phyloP scores from a whole-genome alignment of 495 filamentous ascomycete genomes.

The Cudoniella acicularis region DNA sequence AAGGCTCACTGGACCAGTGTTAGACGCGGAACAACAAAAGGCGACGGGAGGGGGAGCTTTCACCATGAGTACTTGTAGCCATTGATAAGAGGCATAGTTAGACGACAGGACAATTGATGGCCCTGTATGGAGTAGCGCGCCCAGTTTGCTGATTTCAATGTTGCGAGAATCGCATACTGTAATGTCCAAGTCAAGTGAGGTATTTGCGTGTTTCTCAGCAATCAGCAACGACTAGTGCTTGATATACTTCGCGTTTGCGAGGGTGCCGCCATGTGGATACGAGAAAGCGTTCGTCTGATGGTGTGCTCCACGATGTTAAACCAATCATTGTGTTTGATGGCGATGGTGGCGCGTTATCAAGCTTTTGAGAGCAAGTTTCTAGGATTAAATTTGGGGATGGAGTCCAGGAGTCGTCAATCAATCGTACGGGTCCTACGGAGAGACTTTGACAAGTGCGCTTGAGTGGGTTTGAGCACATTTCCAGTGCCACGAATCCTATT shows the following conservation, averaged over 20 bases:
- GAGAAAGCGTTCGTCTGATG: neutral
- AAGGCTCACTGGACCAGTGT: slow-evolving; percentile 46
- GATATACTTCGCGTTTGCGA: neutral
- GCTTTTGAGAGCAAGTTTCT: neutral
- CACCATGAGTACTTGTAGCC: slow-evolving; percentile 26
- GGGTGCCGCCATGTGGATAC: neutral
- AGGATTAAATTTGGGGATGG: neutral
- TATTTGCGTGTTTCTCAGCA: too few species aligned
- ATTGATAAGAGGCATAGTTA: slow-evolving; percentile 23
- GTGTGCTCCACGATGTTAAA: neutral
- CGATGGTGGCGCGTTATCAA: neutral
- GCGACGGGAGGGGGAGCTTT: neutral
- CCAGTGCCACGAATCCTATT: neutral
- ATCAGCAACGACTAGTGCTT: too few species aligned
- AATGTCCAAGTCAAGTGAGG: too few species aligned
- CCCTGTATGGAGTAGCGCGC: neutral
- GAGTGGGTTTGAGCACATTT: neutral
- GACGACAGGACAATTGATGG: neutral
- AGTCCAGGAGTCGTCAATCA: neutral
- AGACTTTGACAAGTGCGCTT: neutral
- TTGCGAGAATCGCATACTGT: too few species aligned
- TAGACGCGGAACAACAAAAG: neutral
- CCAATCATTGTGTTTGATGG: neutral
- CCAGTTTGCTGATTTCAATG: too few species aligned
- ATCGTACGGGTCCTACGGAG: neutral